These are phyloP conservation scores for Lachnellula occidentalis DNA, from an alignment of 2,329 filamentous ascomycete species.

Conservation along the genomic window DNA sequence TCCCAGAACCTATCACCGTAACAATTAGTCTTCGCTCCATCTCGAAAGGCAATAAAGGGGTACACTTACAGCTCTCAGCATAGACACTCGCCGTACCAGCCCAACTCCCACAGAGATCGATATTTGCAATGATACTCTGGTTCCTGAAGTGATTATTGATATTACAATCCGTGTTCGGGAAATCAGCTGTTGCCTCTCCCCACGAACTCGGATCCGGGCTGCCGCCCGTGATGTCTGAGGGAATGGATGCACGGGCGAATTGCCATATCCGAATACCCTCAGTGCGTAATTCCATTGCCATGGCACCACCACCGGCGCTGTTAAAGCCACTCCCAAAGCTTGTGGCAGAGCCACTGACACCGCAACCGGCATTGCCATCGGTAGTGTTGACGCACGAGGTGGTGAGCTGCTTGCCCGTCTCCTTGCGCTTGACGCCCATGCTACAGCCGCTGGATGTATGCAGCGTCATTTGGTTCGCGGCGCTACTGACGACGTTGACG, in stretches of 20 bases:
- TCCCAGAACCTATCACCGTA: conserved; percentile 16
- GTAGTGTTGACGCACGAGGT: conserved; percentile 39
- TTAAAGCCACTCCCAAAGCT: conserved; percentile 51
- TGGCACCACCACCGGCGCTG: conserved; percentile 40
- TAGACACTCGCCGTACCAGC: conserved; percentile 51
- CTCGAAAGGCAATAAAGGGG: background rate
- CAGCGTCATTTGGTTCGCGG: conserved; percentile 40
- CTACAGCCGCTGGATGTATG: conserved; percentile 42
- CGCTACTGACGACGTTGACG: conserved; percentile 38
- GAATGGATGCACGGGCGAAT: conserved; percentile 41
- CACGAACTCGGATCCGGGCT: conserved; percentile 41
- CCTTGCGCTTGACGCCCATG: conserved; percentile 37
- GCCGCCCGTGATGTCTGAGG: conserved; percentile 38
- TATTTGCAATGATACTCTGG: conserved; percentile 76
- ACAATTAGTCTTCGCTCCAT: background rate
- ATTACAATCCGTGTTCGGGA: conserved; percentile 56
- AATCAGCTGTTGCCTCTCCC: conserved; percentile 40
- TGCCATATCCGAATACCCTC: conserved; percentile 46
- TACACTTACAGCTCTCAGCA: conserved; percentile 21
- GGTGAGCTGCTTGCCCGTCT: conserved; percentile 43
- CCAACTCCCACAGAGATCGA: conserved; percentile 84
- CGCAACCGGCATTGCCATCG: conserved; percentile 38
- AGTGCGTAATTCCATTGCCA: conserved; percentile 43
- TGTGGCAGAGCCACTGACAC: conserved; percentile 37
- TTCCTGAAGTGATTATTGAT: conserved; percentile 64